phyloP scores from a whole-genome alignment of 805 yeast species.

The Saccharomycopsis malanga region DNA sequence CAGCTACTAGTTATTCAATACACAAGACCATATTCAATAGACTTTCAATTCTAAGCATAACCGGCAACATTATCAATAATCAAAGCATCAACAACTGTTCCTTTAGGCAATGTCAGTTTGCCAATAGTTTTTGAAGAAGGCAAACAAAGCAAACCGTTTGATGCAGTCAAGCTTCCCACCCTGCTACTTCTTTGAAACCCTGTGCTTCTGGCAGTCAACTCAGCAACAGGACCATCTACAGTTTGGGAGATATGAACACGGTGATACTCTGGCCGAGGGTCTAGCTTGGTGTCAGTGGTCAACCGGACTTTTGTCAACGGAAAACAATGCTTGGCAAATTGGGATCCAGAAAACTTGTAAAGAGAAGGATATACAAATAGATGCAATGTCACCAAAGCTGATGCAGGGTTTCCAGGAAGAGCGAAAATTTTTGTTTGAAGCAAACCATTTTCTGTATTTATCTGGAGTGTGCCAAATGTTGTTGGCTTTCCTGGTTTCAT shows the following conservation, averaged over 20 bases:
- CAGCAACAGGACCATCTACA: conserved; percentile 15
- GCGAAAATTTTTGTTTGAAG: conserved; percentile 36
- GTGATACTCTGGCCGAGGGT: conserved; percentile 47
- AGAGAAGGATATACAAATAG: conserved; percentile 43
- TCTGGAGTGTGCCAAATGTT: conserved; percentile 41
- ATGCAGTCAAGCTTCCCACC: conserved; percentile 40
- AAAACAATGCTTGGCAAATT: conserved; percentile 4
- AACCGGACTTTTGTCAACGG: conserved; percentile 33
- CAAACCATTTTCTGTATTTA: conserved; percentile 28
- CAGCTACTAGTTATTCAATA: too few species aligned
- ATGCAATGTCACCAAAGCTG: conserved; percentile 42
- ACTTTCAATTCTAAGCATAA: too few species aligned
- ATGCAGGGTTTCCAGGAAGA: conserved; percentile 52
- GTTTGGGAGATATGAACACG: conserved; percentile 34
- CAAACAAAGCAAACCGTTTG: conserved; percentile 39
- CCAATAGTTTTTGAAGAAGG: conserved; percentile 30
- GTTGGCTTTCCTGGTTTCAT: conserved; percentile 58
- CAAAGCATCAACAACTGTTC: conserved; percentile 26
- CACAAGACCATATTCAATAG: too few species aligned
- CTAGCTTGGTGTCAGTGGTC: conserved; percentile 31
- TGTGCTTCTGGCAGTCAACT: conserved; percentile 36
- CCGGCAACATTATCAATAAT: conserved; percentile 23
- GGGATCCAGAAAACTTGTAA: conserved; percentile 32
- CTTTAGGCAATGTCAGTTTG: conserved; percentile 20
- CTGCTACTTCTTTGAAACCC: conserved; percentile 48